phyloP scores from a whole-genome alignment of 1,284 basidiomycete genomes.

The Cryptococcus amylolentus region DNA sequence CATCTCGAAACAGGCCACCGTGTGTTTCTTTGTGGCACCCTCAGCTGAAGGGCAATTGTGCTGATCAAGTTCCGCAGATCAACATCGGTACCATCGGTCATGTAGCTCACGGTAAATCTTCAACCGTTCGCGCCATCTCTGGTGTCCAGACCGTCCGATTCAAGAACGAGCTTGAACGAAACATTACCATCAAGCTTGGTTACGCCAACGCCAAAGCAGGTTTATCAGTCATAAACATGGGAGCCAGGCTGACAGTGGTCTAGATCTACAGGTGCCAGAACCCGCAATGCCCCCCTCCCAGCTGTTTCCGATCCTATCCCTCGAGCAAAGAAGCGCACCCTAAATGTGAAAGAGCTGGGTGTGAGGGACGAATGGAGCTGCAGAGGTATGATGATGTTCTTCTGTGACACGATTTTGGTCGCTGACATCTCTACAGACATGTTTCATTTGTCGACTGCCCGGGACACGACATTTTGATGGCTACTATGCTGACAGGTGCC shows the following conservation, averaged over 20 bases:
- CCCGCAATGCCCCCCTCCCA: conserved; percentile 84
- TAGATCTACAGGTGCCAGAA: conserved; percentile 99
- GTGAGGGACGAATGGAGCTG: conserved; percentile 84
- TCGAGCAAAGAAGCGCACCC: conserved; percentile 92
- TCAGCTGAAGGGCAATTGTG: neutral
- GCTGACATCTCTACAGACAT: conserved; percentile 55
- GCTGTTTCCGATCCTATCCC: conserved; percentile 89
- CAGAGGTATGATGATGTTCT: conserved; percentile 53
- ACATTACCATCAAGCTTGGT: conserved; percentile 98
- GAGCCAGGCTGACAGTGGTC: neutral
- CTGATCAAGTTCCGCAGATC: conserved; percentile 29
- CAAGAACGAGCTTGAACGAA: conserved; percentile 96
- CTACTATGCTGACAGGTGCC: conserved; percentile 99
- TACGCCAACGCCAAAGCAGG: conserved; percentile 96
- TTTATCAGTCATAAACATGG: neutral
- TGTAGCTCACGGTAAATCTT: conserved; percentile 98
- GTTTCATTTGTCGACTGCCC: conserved; percentile 92
- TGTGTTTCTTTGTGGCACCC: conserved; percentile 18
- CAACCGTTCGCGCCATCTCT: conserved; percentile 97
- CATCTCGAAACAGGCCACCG: conserved; percentile 89
- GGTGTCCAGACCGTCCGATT: conserved; percentile 99
- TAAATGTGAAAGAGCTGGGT: conserved; percentile 88
- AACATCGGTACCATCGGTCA: conserved; percentile 79
- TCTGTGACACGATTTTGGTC: neutral
- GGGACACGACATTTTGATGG: conserved; percentile 93